Conservation (phyloP, 768 basidiomycete genomes). For the Lactifluus echinatus region DNA sequence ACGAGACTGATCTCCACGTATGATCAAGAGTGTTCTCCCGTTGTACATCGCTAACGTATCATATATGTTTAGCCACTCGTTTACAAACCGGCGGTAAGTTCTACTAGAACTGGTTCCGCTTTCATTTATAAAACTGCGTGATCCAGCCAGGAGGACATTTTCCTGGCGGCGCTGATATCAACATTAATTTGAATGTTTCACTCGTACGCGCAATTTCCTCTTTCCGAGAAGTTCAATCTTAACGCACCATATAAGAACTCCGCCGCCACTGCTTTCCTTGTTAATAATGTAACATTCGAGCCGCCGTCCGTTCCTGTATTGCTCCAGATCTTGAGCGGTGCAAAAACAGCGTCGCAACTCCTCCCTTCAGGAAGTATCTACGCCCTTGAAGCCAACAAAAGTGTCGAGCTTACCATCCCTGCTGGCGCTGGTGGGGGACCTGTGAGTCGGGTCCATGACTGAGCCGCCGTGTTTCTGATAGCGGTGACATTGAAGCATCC, state of each 20-base stretch:
- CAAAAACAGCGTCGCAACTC: constrained; percentile 37
- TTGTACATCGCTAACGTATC: constrained; percentile 1
- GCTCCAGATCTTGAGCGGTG: constrained; percentile 12
- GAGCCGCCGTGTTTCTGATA: not conserved
- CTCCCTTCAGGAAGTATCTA: constrained; percentile 43
- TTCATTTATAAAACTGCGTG: no score
- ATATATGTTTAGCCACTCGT: constrained; percentile 1
- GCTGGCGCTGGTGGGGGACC: not conserved
- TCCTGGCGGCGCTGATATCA: no score
- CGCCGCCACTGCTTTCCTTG: not conserved
- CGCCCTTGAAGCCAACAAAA: constrained; percentile 36
- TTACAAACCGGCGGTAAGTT: constrained; percentile 7
- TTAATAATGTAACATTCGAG: not conserved
- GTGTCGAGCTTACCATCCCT: constrained; percentile 35
- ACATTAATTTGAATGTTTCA: not conserved
- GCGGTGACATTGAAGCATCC: no score
- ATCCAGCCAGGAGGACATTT: constrained; percentile 2
- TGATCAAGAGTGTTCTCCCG: not conserved
- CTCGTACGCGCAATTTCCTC: constrained; percentile 3
- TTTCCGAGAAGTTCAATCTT: not conserved
- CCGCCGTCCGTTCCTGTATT: not conserved
- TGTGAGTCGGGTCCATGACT: not conserved
- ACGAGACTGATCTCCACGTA: constrained; percentile 11
- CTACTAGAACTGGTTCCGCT: no score
- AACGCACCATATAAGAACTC: not conserved